phyloP scores from a whole-genome alignment of 1,284 basidiomycete species.

The Ustilago nuda region DNA sequence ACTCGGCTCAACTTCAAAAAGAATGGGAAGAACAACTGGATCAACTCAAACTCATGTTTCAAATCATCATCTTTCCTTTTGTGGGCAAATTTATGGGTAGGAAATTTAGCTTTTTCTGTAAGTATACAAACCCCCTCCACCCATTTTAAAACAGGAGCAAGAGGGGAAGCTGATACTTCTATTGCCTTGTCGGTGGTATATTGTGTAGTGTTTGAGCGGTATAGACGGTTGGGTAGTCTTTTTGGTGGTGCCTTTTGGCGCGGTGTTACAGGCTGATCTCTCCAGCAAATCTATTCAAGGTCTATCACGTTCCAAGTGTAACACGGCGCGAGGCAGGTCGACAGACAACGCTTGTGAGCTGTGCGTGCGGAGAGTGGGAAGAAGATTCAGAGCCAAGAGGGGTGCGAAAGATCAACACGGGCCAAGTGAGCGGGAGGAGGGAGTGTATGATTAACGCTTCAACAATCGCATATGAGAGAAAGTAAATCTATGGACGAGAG shows the following conservation, averaged over 20 bases:
- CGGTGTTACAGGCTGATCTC: neutral
- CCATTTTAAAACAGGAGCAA: neutral
- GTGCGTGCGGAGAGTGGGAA: no score
- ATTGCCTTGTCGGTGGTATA: neutral
- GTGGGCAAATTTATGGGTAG: conserved; percentile 53
- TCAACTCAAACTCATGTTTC: conserved; percentile 48
- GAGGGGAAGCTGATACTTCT: neutral
- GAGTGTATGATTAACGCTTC: neutral
- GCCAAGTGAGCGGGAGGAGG: no score
- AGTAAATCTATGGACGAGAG: no score
- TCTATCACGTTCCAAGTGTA: no score
- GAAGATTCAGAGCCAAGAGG: no score
- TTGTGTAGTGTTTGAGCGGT: conserved; percentile 37
- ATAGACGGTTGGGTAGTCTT: conserved; percentile 19
- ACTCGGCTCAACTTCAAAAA: conserved; percentile 23
- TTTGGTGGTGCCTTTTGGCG: conserved; percentile 26
- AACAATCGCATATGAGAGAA: no score
- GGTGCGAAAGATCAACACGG: no score
- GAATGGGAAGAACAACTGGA: conserved; percentile 56
- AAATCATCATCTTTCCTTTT: conserved; percentile 54
- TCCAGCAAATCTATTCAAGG: no score
- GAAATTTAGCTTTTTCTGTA: conserved; percentile 47
- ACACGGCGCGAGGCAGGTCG: no score
- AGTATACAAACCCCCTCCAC: conserved; percentile 10
- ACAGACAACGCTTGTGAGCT: no score